Conservation (phyloP, 2,329 filamentous ascomycete genomes). For the Biscogniauxia mediterranea region DNA sequence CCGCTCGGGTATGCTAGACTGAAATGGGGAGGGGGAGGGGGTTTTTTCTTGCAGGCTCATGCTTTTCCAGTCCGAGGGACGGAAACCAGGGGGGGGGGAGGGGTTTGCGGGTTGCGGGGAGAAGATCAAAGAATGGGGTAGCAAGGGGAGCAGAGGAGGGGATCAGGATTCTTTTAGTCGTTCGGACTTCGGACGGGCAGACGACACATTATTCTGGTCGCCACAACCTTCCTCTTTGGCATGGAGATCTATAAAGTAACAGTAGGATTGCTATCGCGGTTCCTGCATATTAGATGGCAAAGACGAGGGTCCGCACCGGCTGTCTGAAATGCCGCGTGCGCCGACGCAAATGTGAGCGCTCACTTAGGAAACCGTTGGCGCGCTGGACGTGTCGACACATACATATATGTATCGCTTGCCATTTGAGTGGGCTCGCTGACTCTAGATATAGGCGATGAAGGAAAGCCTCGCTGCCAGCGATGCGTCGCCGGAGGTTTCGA, state of each 20-base stretch:
- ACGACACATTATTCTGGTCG: neutral
- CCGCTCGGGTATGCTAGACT: neutral
- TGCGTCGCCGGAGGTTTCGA: constrained; percentile 45
- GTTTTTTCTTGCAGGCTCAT: neutral
- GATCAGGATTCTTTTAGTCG: neutral
- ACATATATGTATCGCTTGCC: neutral
- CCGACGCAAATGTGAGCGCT: constrained; percentile 43
- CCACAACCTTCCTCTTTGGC: neutral
- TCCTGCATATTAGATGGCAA: constrained; percentile 4
- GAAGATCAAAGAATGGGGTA: neutral
- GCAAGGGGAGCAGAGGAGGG: neutral
- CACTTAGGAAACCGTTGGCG: neutral
- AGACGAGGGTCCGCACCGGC: constrained; percentile 39
- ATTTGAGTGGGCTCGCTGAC: neutral
- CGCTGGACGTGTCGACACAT: neutral
- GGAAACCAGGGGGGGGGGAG: neutral
- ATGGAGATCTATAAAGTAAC: neutral
- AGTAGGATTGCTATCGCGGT: neutral
- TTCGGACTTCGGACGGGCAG: neutral
- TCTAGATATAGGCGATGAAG: constrained; percentile 44
- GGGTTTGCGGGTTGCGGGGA: neutral
- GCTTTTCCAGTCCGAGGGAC: neutral
- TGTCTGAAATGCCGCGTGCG: constrained; percentile 49
- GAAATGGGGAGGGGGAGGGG: too few species aligned
- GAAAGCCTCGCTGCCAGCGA: constrained; percentile 47